A percentile compares a stretch with the other conserved stretches of the same genome.
These are phyloP conservation scores for Coemansia sp. DNA, from an alignment of 192 early-diverging fungal genomes.

Conservation along the genomic window DNA sequence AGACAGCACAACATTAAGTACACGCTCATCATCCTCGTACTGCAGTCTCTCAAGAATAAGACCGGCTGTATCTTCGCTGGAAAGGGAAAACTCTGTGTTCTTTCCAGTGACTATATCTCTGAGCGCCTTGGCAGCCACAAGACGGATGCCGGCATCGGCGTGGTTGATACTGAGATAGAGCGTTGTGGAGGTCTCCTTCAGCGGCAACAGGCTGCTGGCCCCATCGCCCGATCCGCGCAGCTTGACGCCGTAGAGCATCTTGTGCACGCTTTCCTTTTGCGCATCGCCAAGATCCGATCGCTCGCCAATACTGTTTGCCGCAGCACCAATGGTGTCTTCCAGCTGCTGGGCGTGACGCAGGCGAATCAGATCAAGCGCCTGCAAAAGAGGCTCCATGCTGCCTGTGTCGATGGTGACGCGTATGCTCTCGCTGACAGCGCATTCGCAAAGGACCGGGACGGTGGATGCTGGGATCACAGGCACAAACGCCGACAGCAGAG, in stretches of 20 bases:
- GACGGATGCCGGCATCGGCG: slow-evolving; percentile 65
- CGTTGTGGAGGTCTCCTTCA: slow-evolving; percentile 73
- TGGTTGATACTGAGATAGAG: slow-evolving; percentile 81
- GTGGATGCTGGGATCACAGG: slow-evolving; percentile 15
- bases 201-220: slow-evolving; percentile 37
- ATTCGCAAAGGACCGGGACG: slow-evolving; percentile 19
- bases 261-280: slow-evolving; percentile 16
- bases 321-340: slow-evolving; percentile 33
- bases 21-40: slow-evolving; percentile 38
- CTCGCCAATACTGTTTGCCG: slow-evolving; percentile 8
- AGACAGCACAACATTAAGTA: slow-evolving; percentile 25
- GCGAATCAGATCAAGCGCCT: slow-evolving; percentile 21
- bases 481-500: slow-evolving; percentile 18
- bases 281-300: background rate
- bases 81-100: slow-evolving; percentile 22
- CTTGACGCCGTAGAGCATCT: slow-evolving; percentile 39
- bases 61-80: slow-evolving; percentile 13
- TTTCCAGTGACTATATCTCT: slow-evolving; percentile 55
- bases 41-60: slow-evolving; percentile 31
- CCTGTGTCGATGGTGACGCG: background rate
- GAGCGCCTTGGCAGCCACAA: slow-evolving; percentile 70
- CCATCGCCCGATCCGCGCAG: slow-evolving; percentile 8
- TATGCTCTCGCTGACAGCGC: slow-evolving; percentile 27
- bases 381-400: slow-evolving; percentile 2
- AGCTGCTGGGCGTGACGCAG: slow-evolving; percentile 35